Evolutionary conservation across 139 green algal genomes (phyloP).

Genomic region (Nannochloris sp.): DNA sequence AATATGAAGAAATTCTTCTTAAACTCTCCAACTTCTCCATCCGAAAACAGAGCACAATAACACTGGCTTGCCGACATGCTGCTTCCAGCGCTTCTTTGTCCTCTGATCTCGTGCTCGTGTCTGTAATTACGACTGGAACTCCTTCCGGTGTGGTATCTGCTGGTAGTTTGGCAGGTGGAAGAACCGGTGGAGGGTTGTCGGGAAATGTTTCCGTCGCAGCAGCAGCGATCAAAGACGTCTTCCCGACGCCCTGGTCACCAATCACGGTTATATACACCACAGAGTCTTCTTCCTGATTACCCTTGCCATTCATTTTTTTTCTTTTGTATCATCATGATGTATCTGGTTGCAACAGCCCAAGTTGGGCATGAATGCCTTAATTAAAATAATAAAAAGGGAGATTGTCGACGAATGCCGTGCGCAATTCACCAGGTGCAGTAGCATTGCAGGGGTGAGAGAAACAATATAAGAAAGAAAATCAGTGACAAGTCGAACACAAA

Average conservation of each 20-base stretch:
- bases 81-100: constrained; percentile 46
- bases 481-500: no score
- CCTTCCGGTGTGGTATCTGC: constrained; percentile 54
- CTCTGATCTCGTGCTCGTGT: constrained; percentile 66
- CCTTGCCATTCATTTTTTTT: no score
- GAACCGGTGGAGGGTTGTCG: constrained; percentile 52
- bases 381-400: no score
- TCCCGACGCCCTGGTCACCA: constrained; percentile 65
- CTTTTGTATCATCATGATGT: no score
- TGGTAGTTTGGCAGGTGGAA: constrained; percentile 63
- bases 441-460: no score
- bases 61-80: constrained; percentile 49
- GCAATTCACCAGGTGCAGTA: no score
- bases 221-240: constrained; percentile 71
- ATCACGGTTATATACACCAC: constrained; percentile 41
- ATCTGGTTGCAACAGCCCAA: no score
- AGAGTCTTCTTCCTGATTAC: not conserved
- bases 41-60: constrained; percentile 67
- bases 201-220: constrained; percentile 70
- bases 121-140: constrained; percentile 62
- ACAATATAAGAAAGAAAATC: no score
- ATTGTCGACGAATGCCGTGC: no score
- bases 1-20: constrained; percentile 41
- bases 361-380: no score
- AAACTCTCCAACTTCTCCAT: constrained; percentile 38